A percentile compares a stretch with the other conserved stretches of the same genome.
phyloP scores from a whole-genome alignment of 108 stramenopile genomes.

The Cyclostephanos tholiformis region DNA sequence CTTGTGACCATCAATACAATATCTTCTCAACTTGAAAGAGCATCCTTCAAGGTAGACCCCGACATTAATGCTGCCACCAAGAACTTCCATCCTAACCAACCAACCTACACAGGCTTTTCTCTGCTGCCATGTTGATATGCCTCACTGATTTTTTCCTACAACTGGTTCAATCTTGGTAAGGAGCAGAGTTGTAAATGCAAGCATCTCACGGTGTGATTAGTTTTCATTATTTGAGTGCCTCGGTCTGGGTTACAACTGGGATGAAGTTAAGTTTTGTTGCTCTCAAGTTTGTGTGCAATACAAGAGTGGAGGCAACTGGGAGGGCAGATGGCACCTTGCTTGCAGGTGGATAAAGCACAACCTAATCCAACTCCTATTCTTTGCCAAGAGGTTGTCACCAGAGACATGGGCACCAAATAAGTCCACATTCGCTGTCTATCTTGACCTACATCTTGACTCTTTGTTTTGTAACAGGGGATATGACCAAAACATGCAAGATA shows the following conservation, averaged over 20 bases:
- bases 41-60: slow-evolving; percentile 13
- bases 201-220: slow-evolving; percentile 73
- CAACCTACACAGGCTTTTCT: slow-evolving; percentile 4
- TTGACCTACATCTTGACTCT: too few species aligned
- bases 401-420: neutral
- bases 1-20: slow-evolving; percentile 12
- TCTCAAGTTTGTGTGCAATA: neutral
- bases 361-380: too few species aligned
- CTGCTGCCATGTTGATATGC: slow-evolving; percentile 23
- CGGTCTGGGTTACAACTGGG: slow-evolving; percentile 54
- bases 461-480: too few species aligned
- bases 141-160: slow-evolving; percentile 17
- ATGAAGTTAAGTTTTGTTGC: slow-evolving; percentile 10
- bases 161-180: slow-evolving; percentile 28
- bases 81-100: slow-evolving; percentile 4
- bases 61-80: slow-evolving; percentile 11
- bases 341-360: too few species aligned
- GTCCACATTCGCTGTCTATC: too few species aligned
- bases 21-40: slow-evolving; percentile 45
- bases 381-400: neutral
- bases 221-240: slow-evolving; percentile 62
- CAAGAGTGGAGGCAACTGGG: neutral
- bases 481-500: too few species aligned
- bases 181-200: slow-evolving; percentile 22
- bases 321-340: neutral